These are phyloP conservation scores for Telfairia occidentalis DNA, from an alignment of 331 rosid genomes.

Conservation along the genomic window DNA sequence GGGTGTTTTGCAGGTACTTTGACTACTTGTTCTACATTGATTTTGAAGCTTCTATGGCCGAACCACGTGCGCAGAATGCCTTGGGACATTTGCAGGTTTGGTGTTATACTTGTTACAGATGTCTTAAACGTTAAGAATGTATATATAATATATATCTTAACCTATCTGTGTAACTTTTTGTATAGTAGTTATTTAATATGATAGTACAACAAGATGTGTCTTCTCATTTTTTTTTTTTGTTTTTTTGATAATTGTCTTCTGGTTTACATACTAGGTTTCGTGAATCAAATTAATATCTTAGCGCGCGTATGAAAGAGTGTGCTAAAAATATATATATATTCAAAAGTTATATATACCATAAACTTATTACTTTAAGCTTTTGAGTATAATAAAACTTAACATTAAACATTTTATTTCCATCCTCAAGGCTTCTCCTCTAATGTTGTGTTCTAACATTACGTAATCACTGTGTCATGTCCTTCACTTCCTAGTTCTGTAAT, in stretches of 20 bases:
- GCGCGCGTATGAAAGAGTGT: not conserved
- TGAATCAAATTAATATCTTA: not conserved
- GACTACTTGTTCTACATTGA: constrained; percentile 85
- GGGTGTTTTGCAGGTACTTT: constrained; percentile 66
- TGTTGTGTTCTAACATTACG: not conserved
- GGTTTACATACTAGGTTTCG: not conserved
- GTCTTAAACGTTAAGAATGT: not conserved
- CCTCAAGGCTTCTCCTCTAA: not conserved
- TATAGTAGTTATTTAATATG: too few relatives aligned
- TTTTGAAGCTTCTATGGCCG: constrained; percentile 93
- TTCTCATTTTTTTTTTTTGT: too few relatives aligned
- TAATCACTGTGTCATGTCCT: not conserved
- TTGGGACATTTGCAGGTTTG: constrained; percentile 69
- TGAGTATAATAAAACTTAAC: not conserved
- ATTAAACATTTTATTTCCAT: not conserved
- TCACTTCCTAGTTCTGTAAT: not conserved
- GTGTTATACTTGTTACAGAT: not conserved
- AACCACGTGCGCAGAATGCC: constrained; percentile 69
- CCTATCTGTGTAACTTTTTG: not conserved
- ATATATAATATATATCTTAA: not conserved
- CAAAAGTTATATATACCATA: not conserved
- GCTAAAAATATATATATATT: not conserved
- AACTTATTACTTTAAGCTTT: not conserved
- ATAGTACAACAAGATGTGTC: too few relatives aligned
- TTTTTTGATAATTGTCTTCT: too few relatives aligned